Evolutionary conservation across 257 asterid genomes (phyloP), one percentile per base, ranked within the genome.

Genomic region (Coffea eugenioides): DNA sequence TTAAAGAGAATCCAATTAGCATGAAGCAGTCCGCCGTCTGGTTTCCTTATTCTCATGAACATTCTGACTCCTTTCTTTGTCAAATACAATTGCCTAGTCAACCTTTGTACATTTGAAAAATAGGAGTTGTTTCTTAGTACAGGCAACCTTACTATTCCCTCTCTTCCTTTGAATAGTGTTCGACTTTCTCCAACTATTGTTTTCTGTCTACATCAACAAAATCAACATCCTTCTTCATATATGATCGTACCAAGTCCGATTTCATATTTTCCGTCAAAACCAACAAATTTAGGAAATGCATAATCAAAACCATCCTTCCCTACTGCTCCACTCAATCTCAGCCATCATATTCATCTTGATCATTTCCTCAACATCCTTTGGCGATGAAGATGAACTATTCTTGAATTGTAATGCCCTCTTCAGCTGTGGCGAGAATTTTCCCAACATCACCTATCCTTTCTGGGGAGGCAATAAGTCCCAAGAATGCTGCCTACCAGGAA

Each of bases 401-500:
- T 56, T 21, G 43, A 73, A 1, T 36, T 84, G 87, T 65, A 67
- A 10, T 39, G 51, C 39, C 41, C 21, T 0, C 56, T 84, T 71
- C 34, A 77, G 56, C 48, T 84, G 87, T 70, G 84, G 84, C 27
- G 36, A 15, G 27, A 72, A 4, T 6, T 73, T 77, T 74, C 79
- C 39, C n/a, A 73, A 36, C 27, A 82, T 89, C 69, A 74, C 56
- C 8, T 88, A 83, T 46, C 94, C 94, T 2, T 87, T 88, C 72
- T 87, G 91, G 89, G 91, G 89, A 76, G 81, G 86, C 18, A 76
- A 79, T 74, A 76, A 86, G 74, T 84, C 84, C 45, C 71, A 36
- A 27, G 87, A 87, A 68, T 90, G 96, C 83, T 94, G 94, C 62
- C 74, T 80, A 75, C 86, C 86, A n/a, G 83, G 73, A 66, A 85